Conservation (phyloP, 2,329 filamentous ascomycete genomes). For the Penicillium sp. region DNA sequence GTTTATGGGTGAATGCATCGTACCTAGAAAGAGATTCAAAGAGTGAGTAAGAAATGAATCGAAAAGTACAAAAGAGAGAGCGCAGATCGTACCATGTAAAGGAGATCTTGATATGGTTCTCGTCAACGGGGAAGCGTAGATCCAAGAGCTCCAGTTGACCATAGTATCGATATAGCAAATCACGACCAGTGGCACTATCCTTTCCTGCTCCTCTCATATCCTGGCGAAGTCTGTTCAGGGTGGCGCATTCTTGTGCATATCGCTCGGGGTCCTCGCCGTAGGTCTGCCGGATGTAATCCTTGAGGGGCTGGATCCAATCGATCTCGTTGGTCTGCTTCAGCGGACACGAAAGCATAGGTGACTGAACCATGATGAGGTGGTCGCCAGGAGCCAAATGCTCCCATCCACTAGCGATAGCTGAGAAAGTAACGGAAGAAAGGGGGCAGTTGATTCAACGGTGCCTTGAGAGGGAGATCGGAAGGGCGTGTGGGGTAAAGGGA, state of each 20-base stretch:
- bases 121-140: conserved; percentile 92
- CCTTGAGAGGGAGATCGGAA: conserved; percentile 23
- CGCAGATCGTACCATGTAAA: conserved; percentile 79
- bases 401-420: conserved; percentile 29
- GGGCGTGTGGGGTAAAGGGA: conserved; percentile 29
- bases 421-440: conserved; percentile 13
- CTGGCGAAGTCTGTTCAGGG: conserved; percentile 91
- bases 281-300: conserved; percentile 87
- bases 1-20: conserved; percentile 98
- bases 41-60: neutral
- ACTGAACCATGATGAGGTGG: conserved; percentile 69
- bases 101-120: conserved; percentile 98
- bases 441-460: conserved; percentile 11
- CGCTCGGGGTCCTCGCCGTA: conserved; percentile 97
- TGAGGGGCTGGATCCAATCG: conserved; percentile 92
- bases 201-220: conserved; percentile 98
- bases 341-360: conserved; percentile 93
- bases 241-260: conserved; percentile 93
- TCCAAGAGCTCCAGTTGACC: conserved; percentile 95
- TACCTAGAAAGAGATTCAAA: conserved; percentile 64
- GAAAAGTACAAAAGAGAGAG: neutral
- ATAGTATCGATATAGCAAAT: conserved; percentile 96
- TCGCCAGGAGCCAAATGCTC: conserved; percentile 42
- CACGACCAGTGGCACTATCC: conserved; percentile 90
- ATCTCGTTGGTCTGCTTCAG: conserved; percentile 96